These are phyloP conservation scores for Omphalotus olearius DNA, from an alignment of 1,284 basidiomycete genomes.

Conservation along the genomic window DNA sequence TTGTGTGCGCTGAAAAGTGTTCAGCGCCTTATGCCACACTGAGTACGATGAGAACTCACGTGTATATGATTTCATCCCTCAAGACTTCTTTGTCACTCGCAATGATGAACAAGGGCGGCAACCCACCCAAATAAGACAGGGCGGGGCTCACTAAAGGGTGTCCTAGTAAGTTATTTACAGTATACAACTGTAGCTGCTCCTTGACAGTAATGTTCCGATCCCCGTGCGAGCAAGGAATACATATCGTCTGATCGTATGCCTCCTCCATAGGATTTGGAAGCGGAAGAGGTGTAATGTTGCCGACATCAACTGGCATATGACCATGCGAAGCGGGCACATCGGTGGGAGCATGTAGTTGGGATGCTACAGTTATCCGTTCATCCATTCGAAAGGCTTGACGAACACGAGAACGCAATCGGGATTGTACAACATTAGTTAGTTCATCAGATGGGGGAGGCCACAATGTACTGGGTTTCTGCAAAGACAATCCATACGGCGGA, in stretches of 20 bases:
- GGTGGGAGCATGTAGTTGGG: conserved; percentile 17
- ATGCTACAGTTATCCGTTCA: conserved; percentile 21
- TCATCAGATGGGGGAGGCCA: conserved; percentile 90
- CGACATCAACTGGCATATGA: conserved; percentile 36
- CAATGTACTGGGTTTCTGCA: conserved; percentile 82
- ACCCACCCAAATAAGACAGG: conserved; percentile 83
- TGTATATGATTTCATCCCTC: conserved; percentile 88
- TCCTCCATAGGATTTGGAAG: conserved; percentile 16
- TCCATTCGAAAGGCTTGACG: conserved; percentile 46
- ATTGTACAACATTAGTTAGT: conserved; percentile 59
- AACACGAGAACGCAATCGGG: conserved; percentile 57
- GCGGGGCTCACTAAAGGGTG: conserved; percentile 88
- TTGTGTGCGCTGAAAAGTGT: conserved; percentile 73
- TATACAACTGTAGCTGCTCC: conserved; percentile 86
- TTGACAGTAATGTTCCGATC: conserved; percentile 22
- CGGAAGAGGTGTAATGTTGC: conserved; percentile 40
- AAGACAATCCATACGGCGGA: conserved; percentile 59
- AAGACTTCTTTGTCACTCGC: conserved; percentile 91
- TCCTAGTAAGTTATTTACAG: conserved; percentile 77
- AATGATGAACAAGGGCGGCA: conserved; percentile 85
- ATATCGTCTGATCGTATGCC: conserved; percentile 33
- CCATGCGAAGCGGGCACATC: conserved; percentile 11
- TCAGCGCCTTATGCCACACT: not conserved
- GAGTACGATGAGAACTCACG: conserved; percentile 44
- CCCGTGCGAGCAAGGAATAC: not conserved